Evolutionary conservation across 2,329 filamentous ascomycete genomes (phyloP).

Genomic region (Torrubiella hemipterigena): DNA sequence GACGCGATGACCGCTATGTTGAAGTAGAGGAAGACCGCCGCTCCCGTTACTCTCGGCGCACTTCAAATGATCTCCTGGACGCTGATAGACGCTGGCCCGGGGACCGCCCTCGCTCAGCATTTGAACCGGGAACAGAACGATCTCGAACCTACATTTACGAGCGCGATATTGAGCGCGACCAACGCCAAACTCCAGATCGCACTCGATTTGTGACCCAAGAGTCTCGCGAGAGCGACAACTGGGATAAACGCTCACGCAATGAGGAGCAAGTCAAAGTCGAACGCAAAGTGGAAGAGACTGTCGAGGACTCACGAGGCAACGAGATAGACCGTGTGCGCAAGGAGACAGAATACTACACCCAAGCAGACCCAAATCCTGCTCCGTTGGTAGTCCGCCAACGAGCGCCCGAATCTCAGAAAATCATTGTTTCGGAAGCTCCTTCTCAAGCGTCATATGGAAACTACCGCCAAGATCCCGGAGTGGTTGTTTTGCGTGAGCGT

Average conservation of each 20-base stretch:
- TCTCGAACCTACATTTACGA: conserved; percentile 31
- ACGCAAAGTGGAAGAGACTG: conserved; percentile 37
- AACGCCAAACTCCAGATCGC: conserved; percentile 14
- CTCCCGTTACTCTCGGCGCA: conserved; percentile 30
- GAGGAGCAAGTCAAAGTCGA: conserved; percentile 42
- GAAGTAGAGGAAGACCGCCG: conserved; percentile 34
- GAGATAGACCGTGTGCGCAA: conserved; percentile 48
- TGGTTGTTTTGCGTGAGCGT: conserved; percentile 30
- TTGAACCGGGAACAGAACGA: conserved; percentile 27
- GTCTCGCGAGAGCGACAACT: conserved; percentile 25
- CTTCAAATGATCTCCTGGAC: conserved; percentile 28
- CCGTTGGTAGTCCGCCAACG: conserved; percentile 47
- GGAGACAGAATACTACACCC: conserved; percentile 51
- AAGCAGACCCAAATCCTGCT: conserved; percentile 32
- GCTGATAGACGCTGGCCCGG: conserved; percentile 30
- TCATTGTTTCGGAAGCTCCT: conserved; percentile 47
- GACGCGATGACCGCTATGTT: conserved; percentile 26
- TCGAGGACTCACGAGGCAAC: conserved; percentile 30
- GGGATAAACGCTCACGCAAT: conserved; percentile 28
- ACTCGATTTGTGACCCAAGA: conserved; percentile 24
- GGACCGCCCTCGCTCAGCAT: conserved; percentile 39
- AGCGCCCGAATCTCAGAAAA: conserved; percentile 43
- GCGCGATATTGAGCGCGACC: conserved; percentile 27
- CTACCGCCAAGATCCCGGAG: conserved; percentile 29
- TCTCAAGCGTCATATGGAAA: conserved; percentile 38